phyloP scores from a whole-genome alignment of 2,329 filamentous ascomycete species.

The Didymella sp. region DNA sequence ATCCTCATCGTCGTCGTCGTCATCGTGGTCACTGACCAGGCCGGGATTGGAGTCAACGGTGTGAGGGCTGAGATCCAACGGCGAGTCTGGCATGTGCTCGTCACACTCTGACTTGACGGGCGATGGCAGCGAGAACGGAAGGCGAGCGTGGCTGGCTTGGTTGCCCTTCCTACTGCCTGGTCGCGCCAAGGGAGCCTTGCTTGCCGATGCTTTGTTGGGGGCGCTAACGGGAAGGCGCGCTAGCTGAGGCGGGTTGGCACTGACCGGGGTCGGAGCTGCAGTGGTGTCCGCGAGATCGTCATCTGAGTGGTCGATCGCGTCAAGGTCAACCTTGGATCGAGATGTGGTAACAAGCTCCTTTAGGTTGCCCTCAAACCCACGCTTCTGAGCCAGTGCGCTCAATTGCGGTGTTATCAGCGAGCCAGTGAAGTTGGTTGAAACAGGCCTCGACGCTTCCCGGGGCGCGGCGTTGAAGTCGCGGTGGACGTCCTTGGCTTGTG shows the following conservation, averaged over 20 bases:
- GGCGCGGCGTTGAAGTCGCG: constrained; percentile 35
- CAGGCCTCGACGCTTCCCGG: constrained; percentile 26
- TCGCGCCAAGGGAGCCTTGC: constrained; percentile 40
- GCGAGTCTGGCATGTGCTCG: constrained; percentile 44
- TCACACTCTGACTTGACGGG: constrained; percentile 36
- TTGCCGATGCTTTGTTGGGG: constrained; percentile 32
- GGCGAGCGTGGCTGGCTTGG: constrained; percentile 36
- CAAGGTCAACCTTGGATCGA: constrained; percentile 47
- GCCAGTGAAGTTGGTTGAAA: constrained; percentile 40
- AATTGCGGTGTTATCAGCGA: constrained; percentile 54
- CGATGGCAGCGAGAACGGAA: constrained; percentile 42
- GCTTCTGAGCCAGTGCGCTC: constrained; percentile 50
- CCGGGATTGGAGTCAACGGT: constrained; percentile 59
- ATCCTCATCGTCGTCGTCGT: constrained; percentile 54
- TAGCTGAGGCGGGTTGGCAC: constrained; percentile 39
- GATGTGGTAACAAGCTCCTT: constrained; percentile 48
- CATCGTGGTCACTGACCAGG: constrained; percentile 59
- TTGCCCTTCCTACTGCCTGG: constrained; percentile 46
- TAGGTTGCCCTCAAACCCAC: constrained; percentile 51
- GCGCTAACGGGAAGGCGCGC: constrained; percentile 43
- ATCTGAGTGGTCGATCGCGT: constrained; percentile 46
- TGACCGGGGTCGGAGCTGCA: constrained; percentile 39
- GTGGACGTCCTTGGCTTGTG: constrained; percentile 42
- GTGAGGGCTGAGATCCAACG: constrained; percentile 55
- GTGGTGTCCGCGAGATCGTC: constrained; percentile 44